These are phyloP conservation scores for Pachyrhizus erosus DNA, from an alignment of 306 rosid species.

Conservation along the genomic window DNA sequence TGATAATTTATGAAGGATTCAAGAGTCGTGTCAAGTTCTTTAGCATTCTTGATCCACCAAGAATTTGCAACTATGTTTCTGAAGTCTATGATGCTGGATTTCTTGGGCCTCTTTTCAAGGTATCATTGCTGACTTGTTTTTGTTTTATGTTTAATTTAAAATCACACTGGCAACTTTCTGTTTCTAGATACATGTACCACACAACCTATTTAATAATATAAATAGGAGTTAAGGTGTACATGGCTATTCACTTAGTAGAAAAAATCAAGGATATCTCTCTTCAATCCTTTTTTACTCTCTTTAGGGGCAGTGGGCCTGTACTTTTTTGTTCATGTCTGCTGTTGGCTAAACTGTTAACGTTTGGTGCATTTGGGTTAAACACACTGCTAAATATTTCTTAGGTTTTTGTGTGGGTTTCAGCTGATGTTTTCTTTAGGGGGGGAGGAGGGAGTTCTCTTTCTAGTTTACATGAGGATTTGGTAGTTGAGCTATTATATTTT, in stretches of 20 bases:
- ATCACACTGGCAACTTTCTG: slow-evolving; percentile 16
- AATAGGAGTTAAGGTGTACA: background rate
- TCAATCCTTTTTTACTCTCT: background rate
- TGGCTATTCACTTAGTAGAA: background rate
- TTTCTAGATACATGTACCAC: slow-evolving; percentile 8
- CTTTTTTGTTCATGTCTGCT: background rate
- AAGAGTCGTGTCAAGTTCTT: slow-evolving; percentile 71
- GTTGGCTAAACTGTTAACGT: background rate
- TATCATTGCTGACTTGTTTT: slow-evolving; percentile 43
- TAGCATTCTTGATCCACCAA: slow-evolving; percentile 71
- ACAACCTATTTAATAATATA: slow-evolving; percentile 2
- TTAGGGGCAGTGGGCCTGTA: background rate
- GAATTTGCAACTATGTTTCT: slow-evolving; percentile 65
- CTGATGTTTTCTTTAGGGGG: background rate
- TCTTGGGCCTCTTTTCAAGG: slow-evolving; percentile 90
- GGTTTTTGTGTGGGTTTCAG: slow-evolving; percentile 3
- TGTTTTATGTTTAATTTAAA: slow-evolving; percentile 26
- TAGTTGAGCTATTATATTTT: background rate
- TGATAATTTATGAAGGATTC: slow-evolving; percentile 69
- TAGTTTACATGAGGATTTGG: background rate
- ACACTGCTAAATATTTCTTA: no score
- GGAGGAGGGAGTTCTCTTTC: background rate
- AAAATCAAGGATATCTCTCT: background rate
- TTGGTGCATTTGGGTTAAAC: background rate
- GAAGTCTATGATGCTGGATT: slow-evolving; percentile 84